phyloP scores from a whole-genome alignment of 108 stramenopile genomes.

The Mayamaea pseudoterrestris region DNA sequence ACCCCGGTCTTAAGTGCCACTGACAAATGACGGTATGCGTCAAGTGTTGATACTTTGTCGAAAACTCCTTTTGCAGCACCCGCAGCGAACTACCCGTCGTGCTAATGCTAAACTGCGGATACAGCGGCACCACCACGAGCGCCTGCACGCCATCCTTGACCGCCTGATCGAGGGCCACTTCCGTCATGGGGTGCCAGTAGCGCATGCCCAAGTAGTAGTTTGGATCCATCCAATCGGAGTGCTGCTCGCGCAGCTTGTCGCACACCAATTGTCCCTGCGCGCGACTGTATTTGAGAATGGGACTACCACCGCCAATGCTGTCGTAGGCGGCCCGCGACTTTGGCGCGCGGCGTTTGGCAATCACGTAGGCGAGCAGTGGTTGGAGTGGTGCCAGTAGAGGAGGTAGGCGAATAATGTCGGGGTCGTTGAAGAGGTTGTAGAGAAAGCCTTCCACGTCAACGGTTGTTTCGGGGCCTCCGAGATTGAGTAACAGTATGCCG shows the following conservation, averaged over 20 bases:
- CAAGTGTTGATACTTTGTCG: conserved; percentile 55
- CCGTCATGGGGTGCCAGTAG: conserved; percentile 97
- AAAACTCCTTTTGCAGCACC: conserved; percentile 88
- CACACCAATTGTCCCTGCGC: conserved; percentile 71
- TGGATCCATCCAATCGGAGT: conserved; percentile 52
- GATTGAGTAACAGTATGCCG: conserved; percentile 87
- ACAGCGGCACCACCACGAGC: conserved; percentile 88
- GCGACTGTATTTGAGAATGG: conserved; percentile 85
- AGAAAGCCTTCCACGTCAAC: conserved; percentile 92
- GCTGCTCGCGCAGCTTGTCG: conserved; percentile 35
- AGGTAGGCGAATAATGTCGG: conserved; percentile 95
- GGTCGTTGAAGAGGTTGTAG: conserved; percentile 96
- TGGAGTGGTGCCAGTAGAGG: conserved; percentile 67
- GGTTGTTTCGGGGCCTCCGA: conserved; percentile 88
- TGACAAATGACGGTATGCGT: conserved; percentile 91
- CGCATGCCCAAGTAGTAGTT: conserved; percentile 97
- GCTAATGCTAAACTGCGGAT: conserved; percentile 95
- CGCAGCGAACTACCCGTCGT: conserved; percentile 89
- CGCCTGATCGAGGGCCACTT: conserved; percentile 83
- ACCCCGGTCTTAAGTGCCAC: conserved; percentile 93
- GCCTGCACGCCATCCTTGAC: conserved; percentile 70
- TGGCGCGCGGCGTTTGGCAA: conserved; percentile 86
- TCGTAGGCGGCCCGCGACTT: conserved; percentile 89
- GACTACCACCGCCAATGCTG: conserved; percentile 94
- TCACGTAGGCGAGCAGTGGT: conserved; percentile 61